Percentiles rank a stretch among this genome's conserved stretches.
Conservation (phyloP, 495 filamentous ascomycete species). For the Hypomontagnella monticulosa region DNA sequence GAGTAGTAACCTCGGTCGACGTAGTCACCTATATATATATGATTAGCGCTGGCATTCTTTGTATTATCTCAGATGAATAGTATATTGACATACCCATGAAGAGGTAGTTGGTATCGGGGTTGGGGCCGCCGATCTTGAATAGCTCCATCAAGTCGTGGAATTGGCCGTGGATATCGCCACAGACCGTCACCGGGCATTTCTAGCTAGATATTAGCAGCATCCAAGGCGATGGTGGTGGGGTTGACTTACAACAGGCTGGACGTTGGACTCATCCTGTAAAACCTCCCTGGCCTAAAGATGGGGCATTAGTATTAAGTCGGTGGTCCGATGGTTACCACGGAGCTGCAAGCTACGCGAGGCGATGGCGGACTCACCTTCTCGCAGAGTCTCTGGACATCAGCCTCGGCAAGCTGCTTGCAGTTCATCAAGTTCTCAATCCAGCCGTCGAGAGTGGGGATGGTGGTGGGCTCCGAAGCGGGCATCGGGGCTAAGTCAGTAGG, state of each 20-base stretch:
- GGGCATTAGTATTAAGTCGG: slow-evolving; percentile 26
- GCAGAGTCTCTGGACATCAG: slow-evolving; percentile 94
- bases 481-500: slow-evolving; percentile 82
- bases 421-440: slow-evolving; percentile 99
- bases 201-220: slow-evolving; percentile 52
- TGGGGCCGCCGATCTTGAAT: slow-evolving; percentile 90
- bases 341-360: slow-evolving; percentile 6
- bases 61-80: background rate
- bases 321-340: slow-evolving; percentile 18
- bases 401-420: slow-evolving; percentile 96
- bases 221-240: background rate
- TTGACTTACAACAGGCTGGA: slow-evolving; percentile 92
- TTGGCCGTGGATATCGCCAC: slow-evolving; percentile 93
- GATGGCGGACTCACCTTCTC: slow-evolving; percentile 81
- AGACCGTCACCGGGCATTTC: slow-evolving; percentile 96
- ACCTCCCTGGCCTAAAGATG: slow-evolving; percentile 85
- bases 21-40: slow-evolving; percentile 76
- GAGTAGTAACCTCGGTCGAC: slow-evolving; percentile 98
- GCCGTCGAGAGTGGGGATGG: slow-evolving; percentile 92
- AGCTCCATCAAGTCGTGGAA: slow-evolving; percentile 96
- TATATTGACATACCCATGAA: slow-evolving; percentile 78
- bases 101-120: slow-evolving; percentile 93
- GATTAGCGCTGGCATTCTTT: slow-evolving; percentile 4
- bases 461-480: slow-evolving; percentile 79
- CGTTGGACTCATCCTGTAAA: slow-evolving; percentile 95